Conservation (phyloP, 441 rosid genomes). For the Hura crepitans region DNA sequence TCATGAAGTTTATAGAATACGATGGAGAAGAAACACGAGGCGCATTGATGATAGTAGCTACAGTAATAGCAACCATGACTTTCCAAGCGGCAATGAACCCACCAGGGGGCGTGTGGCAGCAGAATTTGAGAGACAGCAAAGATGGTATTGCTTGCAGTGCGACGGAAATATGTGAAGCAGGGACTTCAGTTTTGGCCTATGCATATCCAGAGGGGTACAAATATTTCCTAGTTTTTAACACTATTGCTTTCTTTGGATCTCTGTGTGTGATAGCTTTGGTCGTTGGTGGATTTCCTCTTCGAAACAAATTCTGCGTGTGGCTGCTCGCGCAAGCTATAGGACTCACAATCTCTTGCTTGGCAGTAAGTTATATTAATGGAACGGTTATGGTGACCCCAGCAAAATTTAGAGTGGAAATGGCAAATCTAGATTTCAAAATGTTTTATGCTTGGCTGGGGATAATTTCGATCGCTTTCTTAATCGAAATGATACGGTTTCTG, state of each 20-base stretch:
- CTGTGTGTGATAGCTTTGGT: not conserved
- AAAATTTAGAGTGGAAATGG: no score
- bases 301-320: not conserved
- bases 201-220: not conserved
- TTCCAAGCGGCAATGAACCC: slow-evolving; percentile 36
- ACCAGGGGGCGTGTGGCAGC: slow-evolving; percentile 37
- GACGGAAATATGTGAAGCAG: slow-evolving; percentile 21
- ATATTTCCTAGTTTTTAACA: not conserved
- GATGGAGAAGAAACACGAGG: slow-evolving; percentile 32
- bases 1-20: not conserved
- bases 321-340: not conserved
- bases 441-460: not conserved
- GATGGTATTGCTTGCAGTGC: not conserved
- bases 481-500: not conserved
- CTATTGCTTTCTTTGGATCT: not conserved
- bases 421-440: not conserved
- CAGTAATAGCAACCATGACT: slow-evolving; percentile 40
- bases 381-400: not conserved
- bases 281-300: slow-evolving; percentile 10
- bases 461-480: not conserved
- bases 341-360: not conserved
- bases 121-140: not conserved
- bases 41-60: slow-evolving; percentile 33
- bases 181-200: slow-evolving; percentile 14
- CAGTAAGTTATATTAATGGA: not conserved